Percentiles rank a stretch among this genome's conserved stretches.
These are phyloP conservation scores for Cladophialophora exuberans DNA, from an alignment of 2,329 filamentous ascomycete species.

Conservation along the genomic window DNA sequence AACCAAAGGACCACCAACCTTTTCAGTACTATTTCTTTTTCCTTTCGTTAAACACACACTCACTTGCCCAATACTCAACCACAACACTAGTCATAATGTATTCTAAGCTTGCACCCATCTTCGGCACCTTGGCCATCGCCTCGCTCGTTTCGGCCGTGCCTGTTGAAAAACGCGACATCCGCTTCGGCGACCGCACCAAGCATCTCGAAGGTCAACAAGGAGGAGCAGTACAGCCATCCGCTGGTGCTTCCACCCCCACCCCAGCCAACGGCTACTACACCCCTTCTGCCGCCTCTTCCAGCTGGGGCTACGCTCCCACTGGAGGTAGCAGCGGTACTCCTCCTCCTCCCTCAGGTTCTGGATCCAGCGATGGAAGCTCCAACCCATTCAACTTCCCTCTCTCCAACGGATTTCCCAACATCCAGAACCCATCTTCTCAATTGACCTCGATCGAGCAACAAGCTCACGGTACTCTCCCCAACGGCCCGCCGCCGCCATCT, in stretches of 20 bases:
- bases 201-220: slow-evolving; percentile 9
- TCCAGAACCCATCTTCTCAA: slow-evolving; percentile 50
- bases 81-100: slow-evolving; percentile 21
- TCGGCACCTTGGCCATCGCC: slow-evolving; percentile 24
- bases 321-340: not conserved
- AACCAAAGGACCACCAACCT: not conserved
- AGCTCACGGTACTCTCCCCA: slow-evolving; percentile 66
- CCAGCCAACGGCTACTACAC: slow-evolving; percentile 16
- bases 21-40: slow-evolving; percentile 3
- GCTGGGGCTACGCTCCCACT: not conserved
- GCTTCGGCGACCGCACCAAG: slow-evolving; percentile 11
- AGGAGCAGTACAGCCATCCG: slow-evolving; percentile 2
- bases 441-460: slow-evolving; percentile 55
- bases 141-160: slow-evolving; percentile 26
- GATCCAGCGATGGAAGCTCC: slow-evolving; percentile 8
- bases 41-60: slow-evolving; percentile 20
- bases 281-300: not conserved
- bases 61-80: slow-evolving; percentile 11
- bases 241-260: not conserved
- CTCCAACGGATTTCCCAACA: slow-evolving; percentile 63
- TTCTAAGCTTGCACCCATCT: slow-evolving; percentile 17
- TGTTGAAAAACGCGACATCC: slow-evolving; percentile 20
- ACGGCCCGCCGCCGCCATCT: slow-evolving; percentile 56
- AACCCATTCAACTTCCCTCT: slow-evolving; percentile 32
- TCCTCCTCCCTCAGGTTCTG: not conserved